phyloP scores from a whole-genome alignment of 2,329 filamentous ascomycete species.

The Ophiostoma ips region DNA sequence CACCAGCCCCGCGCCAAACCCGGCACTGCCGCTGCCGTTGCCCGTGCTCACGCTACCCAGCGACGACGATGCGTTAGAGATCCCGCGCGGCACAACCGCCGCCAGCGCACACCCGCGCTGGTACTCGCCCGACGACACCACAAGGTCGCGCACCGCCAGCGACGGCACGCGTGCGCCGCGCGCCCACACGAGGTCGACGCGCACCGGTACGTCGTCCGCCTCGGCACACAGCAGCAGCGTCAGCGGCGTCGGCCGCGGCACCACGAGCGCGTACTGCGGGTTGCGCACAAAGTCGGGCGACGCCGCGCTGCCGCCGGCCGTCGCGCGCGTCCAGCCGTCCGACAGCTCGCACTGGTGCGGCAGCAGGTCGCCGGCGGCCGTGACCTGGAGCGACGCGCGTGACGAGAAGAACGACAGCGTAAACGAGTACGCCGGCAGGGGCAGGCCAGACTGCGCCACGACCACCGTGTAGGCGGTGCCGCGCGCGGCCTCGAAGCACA shows the following conservation, averaged over 20 bases:
- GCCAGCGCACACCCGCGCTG: conserved; percentile 63
- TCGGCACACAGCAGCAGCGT: conserved; percentile 61
- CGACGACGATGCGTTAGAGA: background rate
- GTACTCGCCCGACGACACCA: conserved; percentile 79
- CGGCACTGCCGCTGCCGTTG: conserved; percentile 8
- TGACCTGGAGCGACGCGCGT: conserved; percentile 47
- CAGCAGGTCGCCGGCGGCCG: conserved; percentile 47
- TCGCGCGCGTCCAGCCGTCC: conserved; percentile 62
- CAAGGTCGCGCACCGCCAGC: conserved; percentile 61
- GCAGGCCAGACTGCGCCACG: conserved; percentile 55
- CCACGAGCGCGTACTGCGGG: conserved; percentile 63
- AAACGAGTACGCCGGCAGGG: conserved; percentile 63
- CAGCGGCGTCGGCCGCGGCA: conserved; percentile 45
- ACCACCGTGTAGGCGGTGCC: conserved; percentile 41
- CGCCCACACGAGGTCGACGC: conserved; percentile 74
- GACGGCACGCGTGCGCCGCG: conserved; percentile 48
- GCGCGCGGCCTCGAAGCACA: conserved; percentile 48
- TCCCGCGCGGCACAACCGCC: conserved; percentile 27
- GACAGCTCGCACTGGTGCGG: conserved; percentile 41
- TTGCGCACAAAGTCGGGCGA: conserved; percentile 69
- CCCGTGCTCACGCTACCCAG: conserved; percentile 2
- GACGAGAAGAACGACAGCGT: conserved; percentile 73
- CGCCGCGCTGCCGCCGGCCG: conserved; percentile 72
- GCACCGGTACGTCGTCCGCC: conserved; percentile 55
- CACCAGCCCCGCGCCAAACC: conserved; percentile 26